A percentile compares a stretch with the other conserved stretches of the same genome.
These are phyloP conservation scores for Fusarium sp. DNA, from an alignment of 2,329 filamentous ascomycete species.

Conservation along the genomic window DNA sequence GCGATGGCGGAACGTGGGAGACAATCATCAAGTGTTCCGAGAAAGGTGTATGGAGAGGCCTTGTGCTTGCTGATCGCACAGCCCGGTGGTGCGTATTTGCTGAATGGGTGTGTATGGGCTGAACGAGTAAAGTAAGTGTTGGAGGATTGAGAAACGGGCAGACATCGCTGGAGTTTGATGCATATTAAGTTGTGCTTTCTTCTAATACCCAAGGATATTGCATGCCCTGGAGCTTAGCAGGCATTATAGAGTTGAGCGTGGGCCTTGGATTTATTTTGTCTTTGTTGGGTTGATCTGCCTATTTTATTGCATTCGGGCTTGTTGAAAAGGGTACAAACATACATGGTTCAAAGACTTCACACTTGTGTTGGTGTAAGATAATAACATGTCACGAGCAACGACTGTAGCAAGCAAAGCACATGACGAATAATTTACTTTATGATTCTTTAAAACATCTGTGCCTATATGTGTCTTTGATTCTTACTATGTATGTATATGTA, in stretches of 20 bases:
- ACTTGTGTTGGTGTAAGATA: slow-evolving; percentile 27
- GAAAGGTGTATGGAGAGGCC: slow-evolving; percentile 81
- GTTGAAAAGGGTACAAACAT: slow-evolving; percentile 40
- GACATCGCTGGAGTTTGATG: slow-evolving; percentile 40
- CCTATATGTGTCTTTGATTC: not conserved
- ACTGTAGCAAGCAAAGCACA: slow-evolving; percentile 10
- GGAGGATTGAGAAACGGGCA: slow-evolving; percentile 15
- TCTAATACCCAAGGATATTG: slow-evolving; percentile 47
- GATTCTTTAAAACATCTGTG: not conserved
- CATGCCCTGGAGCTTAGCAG: slow-evolving; percentile 46
- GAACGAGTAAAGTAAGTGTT: slow-evolving; percentile 11
- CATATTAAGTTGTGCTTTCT: slow-evolving; percentile 38
- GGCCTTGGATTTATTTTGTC: slow-evolving; percentile 33
- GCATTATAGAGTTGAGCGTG: slow-evolving; percentile 36
- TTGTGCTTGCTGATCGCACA: slow-evolving; percentile 86
- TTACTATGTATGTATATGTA: not conserved
- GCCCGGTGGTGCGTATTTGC: slow-evolving; percentile 94
- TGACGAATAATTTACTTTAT: slow-evolving; percentile 22
- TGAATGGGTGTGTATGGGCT: slow-evolving; percentile 77
- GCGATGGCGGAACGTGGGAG: slow-evolving; percentile 84
- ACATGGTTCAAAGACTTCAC: slow-evolving; percentile 28
- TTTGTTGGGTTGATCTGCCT: slow-evolving; percentile 26
- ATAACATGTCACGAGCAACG: slow-evolving; percentile 42
- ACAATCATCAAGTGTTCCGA: slow-evolving; percentile 93
- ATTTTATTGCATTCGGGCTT: slow-evolving; percentile 22